Conservation (phyloP, 2,329 filamentous ascomycete genomes). For the Ascosphaera aggregata region DNA sequence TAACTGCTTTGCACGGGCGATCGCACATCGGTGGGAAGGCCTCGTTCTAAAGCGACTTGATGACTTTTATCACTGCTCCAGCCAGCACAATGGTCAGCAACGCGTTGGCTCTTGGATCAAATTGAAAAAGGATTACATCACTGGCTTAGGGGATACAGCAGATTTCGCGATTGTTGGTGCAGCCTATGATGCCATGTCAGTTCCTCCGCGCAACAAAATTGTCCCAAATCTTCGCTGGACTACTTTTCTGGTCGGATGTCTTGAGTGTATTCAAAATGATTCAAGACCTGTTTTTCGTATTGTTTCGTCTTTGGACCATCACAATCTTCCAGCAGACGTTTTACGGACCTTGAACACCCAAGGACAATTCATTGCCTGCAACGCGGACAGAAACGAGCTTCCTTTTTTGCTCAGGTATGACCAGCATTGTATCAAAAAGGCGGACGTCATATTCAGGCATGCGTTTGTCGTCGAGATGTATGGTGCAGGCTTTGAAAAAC, state of each 20-base stretch:
- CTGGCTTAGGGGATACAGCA: constrained; percentile 54
- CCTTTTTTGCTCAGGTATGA: constrained; percentile 26
- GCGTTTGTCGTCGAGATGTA: constrained; percentile 61
- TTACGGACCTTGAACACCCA: constrained; percentile 27
- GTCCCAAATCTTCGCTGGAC: constrained; percentile 44
- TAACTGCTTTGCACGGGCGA: constrained; percentile 41
- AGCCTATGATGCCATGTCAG: constrained; percentile 36
- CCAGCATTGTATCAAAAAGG: constrained; percentile 13
- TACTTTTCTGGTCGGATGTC: constrained; percentile 56
- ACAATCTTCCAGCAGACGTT: constrained; percentile 25
- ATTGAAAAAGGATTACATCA: constrained; percentile 68
- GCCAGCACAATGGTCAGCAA: constrained; percentile 17
- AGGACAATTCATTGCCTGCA: constrained; percentile 23
- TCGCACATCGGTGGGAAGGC: constrained; percentile 47
- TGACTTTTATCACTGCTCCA: constrained; percentile 36
- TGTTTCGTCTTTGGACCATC: constrained; percentile 34
- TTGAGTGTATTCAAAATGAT: constrained; percentile 33
- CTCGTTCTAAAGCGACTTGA: constrained; percentile 56
- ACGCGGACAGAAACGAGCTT: constrained; percentile 10
- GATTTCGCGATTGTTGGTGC: constrained; percentile 65
- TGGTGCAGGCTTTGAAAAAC: constrained; percentile 57
- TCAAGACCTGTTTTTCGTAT: constrained; percentile 39
- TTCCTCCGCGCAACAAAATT: constrained; percentile 29
- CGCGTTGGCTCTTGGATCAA: constrained; percentile 38
- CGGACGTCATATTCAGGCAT: constrained; percentile 33